Conservation (phyloP, 2,329 filamentous ascomycete species). For the Diplodia seriata region DNA sequence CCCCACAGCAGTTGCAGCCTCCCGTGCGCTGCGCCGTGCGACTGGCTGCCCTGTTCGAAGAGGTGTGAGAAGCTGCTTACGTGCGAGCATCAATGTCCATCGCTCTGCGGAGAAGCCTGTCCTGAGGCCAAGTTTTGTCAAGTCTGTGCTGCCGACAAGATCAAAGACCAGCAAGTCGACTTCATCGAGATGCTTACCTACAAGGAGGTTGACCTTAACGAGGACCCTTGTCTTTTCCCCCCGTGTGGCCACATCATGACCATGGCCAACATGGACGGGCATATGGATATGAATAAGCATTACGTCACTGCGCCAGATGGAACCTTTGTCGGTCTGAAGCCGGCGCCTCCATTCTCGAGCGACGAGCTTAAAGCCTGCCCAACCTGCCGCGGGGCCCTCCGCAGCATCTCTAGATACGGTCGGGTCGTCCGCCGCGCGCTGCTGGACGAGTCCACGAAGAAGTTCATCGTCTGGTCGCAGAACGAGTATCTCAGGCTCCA, state of each 20-base stretch:
- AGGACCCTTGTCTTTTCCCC: constrained; percentile 67
- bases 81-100: constrained; percentile 71
- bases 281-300: constrained; percentile 61
- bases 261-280: constrained; percentile 65
- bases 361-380: constrained; percentile 63
- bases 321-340: constrained; percentile 42
- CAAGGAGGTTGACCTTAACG: constrained; percentile 63
- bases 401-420: constrained; percentile 66
- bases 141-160: constrained; percentile 52
- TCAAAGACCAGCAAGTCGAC: constrained; percentile 61
- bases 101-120: constrained; percentile 69
- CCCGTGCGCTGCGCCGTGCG: constrained; percentile 72
- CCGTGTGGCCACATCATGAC: constrained; percentile 70
- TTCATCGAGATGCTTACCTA: constrained; percentile 63
- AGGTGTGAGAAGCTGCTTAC: constrained; percentile 61
- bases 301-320: constrained; percentile 55
- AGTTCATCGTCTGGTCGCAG: constrained; percentile 65
- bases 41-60: constrained; percentile 68
- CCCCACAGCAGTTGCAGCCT: constrained; percentile 59
- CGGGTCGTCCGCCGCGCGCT: constrained; percentile 66
- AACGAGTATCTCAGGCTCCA: constrained; percentile 42
- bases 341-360: constrained; percentile 38
- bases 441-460: constrained; percentile 69
- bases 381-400: constrained; percentile 65
- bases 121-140: constrained; percentile 64